Evolutionary conservation across 1,284 basidiomycete species (phyloP), one percentile per base, ranked within the genome.

Genomic region (Ceratobasidium sp.): DNA sequence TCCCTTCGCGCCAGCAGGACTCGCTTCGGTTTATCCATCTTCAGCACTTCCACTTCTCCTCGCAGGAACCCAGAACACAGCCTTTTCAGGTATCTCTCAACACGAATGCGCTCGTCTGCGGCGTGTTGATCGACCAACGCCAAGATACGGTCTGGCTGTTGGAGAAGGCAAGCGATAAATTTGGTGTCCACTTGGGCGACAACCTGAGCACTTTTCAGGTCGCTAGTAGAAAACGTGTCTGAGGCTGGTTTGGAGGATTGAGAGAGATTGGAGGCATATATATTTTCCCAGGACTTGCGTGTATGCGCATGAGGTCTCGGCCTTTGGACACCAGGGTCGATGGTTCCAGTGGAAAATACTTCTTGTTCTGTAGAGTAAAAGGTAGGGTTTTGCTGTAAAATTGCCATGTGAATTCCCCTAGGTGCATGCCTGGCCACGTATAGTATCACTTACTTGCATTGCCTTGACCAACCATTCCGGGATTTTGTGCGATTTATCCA

Each of bases 121-220:
- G 96, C 96, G 80, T 98, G 96, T 81, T 98, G 96, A 83, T 98
- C 96, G 56, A 98, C 86, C 74, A 98, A 85, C 31, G 96, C 85
- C 39, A 98, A 77, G 0, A 79, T 77, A 19, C 43, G 64, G 22
- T 81, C 74, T 77, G 80, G 53, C 79, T 29, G 53, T 14, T 65
- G 71, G 7, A 82, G 61, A 29, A 90, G 79, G 81, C 93, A 95
- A 27, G 90, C 90, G 76, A 98, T 88, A 81, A 95, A 98, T 82
- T 98, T 98, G 75, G 84, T 83, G 81, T 98, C 96, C 19, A 98
- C 89, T 80, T 98, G 96, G 51, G 86, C 88, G 56, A 98, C 85
- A 56, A 95, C 85, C 51, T 79, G 80, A 46, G 90, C 89, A 24
- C 80, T 79, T 19, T 78, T 79, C 61, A 96, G 83, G 76, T 89